Evolutionary conservation across 1,284 basidiomycete genomes (phyloP).

Genomic region (Heterobasidion parviporum): DNA sequence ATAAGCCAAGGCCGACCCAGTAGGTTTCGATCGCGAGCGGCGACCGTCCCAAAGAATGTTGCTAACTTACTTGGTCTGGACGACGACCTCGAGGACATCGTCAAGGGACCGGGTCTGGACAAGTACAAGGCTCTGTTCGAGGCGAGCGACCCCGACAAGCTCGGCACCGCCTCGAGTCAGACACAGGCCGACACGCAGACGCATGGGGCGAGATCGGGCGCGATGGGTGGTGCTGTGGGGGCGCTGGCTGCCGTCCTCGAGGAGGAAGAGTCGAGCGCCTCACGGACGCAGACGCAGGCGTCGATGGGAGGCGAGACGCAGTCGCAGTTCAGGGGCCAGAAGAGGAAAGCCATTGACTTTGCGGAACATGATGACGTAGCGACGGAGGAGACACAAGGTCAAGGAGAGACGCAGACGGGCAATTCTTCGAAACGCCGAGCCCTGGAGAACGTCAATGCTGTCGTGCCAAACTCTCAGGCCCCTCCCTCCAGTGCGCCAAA

Average conservation of each 20-base stretch:
- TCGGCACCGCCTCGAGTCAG: conserved; percentile 12
- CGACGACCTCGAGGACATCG: conserved; percentile 20
- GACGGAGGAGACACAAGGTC: conserved; percentile 3
- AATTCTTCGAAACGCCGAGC: conserved; percentile 29
- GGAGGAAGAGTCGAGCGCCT: conserved; percentile 37
- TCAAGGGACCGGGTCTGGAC: conserved; percentile 47
- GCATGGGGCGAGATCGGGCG: background rate
- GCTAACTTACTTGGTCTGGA: conserved; percentile 11
- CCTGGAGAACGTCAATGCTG: conserved; percentile 25
- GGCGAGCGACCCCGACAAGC: conserved; percentile 45
- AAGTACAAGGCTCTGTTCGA: conserved; percentile 68
- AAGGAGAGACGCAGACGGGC: conserved; percentile 1
- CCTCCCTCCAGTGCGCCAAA: background rate
- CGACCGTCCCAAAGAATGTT: background rate
- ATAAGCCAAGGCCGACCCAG: background rate
- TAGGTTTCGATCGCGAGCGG: background rate
- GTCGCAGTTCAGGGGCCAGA: conserved; percentile 20
- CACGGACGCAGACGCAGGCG: background rate
- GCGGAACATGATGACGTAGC: conserved; percentile 13
- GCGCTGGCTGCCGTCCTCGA: conserved; percentile 34
- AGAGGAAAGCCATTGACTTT: conserved; percentile 34
- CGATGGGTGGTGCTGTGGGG: background rate
- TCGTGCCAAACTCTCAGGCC: conserved; percentile 12
- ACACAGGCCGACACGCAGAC: conserved; percentile 23
- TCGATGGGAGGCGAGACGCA: conserved; percentile 15